Percentiles rank a stretch among this genome's conserved stretches.
These are phyloP conservation scores for Beta macrorhiza DNA, from an alignment of 179 eudicot genomes.

Conservation along the genomic window DNA sequence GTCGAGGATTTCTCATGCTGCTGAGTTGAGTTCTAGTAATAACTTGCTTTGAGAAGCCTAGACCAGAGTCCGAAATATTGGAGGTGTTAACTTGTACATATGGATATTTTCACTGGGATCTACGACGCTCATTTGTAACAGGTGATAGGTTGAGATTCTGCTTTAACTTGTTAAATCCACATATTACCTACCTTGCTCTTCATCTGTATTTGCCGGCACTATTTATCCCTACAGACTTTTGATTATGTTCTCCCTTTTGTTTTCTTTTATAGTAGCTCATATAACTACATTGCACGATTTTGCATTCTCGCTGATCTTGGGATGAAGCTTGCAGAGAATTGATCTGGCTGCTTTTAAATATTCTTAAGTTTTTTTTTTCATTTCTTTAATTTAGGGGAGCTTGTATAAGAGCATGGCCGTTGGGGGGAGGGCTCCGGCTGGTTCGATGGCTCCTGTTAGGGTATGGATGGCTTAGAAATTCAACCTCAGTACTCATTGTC, in stretches of 20 bases:
- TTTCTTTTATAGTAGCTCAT: neutral
- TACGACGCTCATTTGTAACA: constrained; percentile 28
- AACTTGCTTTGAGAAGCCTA: constrained; percentile 20
- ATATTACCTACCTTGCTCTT: constrained; percentile 21
- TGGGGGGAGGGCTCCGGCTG: neutral
- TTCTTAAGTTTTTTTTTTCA: neutral
- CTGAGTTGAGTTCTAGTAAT: constrained; percentile 25
- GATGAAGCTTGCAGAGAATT: neutral
- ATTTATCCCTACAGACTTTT: constrained; percentile 13
- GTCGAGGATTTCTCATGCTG: constrained; percentile 17
- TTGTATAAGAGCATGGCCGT: neutral
- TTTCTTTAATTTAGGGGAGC: neutral
- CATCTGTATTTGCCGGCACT: constrained; percentile 16
- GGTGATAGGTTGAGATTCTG: constrained; percentile 28
- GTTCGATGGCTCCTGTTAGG: neutral
- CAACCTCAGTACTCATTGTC: no score
- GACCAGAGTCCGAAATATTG: constrained; percentile 18
- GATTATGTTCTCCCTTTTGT: constrained; percentile 1
- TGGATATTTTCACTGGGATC: constrained; percentile 28
- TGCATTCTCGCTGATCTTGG: neutral
- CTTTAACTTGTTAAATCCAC: constrained; percentile 25
- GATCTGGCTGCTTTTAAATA: neutral
- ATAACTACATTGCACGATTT: neutral
- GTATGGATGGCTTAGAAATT: neutral
- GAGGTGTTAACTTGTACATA: constrained; percentile 44